These are phyloP conservation scores for Salicornia ramosissima DNA, from an alignment of 148 eudicot species.

Conservation along the genomic window DNA sequence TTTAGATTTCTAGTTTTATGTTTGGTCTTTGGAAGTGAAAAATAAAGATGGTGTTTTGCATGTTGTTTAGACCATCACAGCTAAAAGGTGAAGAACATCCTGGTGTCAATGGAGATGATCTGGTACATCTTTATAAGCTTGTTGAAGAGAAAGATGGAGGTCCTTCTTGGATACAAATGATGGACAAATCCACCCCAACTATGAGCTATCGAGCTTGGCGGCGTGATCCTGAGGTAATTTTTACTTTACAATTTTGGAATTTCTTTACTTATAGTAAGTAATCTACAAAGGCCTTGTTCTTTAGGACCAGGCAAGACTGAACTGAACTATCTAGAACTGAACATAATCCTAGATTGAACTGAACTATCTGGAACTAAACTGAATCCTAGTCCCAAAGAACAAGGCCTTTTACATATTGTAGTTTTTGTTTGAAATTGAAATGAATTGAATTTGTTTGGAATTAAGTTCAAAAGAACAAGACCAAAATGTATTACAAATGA, in stretches of 20 bases:
- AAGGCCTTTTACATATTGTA: too few relatives aligned
- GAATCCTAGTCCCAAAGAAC: too few relatives aligned
- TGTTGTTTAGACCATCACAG: conserved; percentile 43
- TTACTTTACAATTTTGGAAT: neutral
- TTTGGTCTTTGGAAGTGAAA: neutral
- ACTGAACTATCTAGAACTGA: too few relatives aligned
- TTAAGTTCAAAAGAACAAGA: too few relatives aligned
- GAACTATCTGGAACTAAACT: too few relatives aligned
- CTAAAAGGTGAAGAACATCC: conserved; percentile 31
- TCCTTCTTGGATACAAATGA: conserved; percentile 82
- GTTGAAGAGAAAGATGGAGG: conserved; percentile 92
- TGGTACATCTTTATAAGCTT: conserved; percentile 54
- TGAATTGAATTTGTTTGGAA: too few relatives aligned
- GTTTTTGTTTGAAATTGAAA: too few relatives aligned
- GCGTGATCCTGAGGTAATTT: conserved; percentile 66
- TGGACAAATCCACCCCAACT: conserved; percentile 66
- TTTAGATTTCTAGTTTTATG: neutral
- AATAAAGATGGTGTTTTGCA: conserved; percentile 19
- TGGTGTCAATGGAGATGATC: conserved; percentile 50
- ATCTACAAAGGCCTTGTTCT: too few relatives aligned
- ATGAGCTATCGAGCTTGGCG: conserved; percentile 95
- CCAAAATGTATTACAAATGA: too few relatives aligned
- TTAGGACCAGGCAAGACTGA: too few relatives aligned
- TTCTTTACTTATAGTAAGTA: neutral
- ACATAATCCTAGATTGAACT: too few relatives aligned